These are phyloP conservation scores for Elaphomyces granulatus DNA, from an alignment of 495 filamentous ascomycete genomes.

Conservation along the genomic window DNA sequence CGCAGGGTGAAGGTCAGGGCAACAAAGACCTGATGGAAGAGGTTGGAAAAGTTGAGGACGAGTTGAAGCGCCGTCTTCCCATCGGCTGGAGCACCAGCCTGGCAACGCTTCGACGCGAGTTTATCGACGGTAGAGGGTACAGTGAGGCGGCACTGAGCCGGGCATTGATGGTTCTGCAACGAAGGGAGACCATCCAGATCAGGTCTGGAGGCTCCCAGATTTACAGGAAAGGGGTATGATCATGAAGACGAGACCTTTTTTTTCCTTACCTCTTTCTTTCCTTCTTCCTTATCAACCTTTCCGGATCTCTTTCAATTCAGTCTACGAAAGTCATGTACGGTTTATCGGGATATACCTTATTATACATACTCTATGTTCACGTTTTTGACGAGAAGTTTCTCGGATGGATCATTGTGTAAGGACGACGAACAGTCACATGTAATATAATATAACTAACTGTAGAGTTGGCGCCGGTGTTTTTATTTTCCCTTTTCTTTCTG, in stretches of 20 bases:
- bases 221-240: slow-evolving; percentile 58
- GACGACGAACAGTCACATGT: too few species aligned
- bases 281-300: too few species aligned
- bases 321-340: too few species aligned
- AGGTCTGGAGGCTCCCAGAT: slow-evolving; percentile 80
- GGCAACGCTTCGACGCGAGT: slow-evolving; percentile 71
- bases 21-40: slow-evolving; percentile 85
- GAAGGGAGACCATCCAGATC: slow-evolving; percentile 83
- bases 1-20: slow-evolving; percentile 67
- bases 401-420: too few species aligned
- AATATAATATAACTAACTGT: too few species aligned
- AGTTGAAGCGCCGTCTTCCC: slow-evolving; percentile 73
- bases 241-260: too few species aligned
- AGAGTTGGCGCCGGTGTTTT: too few species aligned
- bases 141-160: slow-evolving; percentile 72
- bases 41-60: slow-evolving; percentile 74
- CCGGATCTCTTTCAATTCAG: too few species aligned
- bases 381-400: too few species aligned
- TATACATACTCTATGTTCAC: too few species aligned
- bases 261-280: slow-evolving; percentile 5
- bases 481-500: too few species aligned
- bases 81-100: slow-evolving; percentile 92
- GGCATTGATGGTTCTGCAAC: slow-evolving; percentile 71
- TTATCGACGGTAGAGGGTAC: slow-evolving; percentile 79
- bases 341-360: too few species aligned